These are phyloP conservation scores for Scedosporium apiospermum DNA, from an alignment of 2,329 filamentous ascomycete genomes.

Conservation along the genomic window DNA sequence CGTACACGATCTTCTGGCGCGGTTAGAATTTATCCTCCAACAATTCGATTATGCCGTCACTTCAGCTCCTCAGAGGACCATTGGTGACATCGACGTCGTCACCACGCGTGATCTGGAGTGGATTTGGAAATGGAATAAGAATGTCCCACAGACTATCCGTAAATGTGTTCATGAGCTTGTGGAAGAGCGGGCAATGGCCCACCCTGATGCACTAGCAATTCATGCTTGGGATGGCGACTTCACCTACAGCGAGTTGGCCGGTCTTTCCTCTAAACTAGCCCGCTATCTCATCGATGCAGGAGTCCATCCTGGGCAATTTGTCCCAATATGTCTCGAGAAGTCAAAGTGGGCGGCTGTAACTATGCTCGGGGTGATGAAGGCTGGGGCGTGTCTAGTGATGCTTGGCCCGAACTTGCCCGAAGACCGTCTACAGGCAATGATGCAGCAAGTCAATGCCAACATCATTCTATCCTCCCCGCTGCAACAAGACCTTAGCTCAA, in stretches of 20 bases:
- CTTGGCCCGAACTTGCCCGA: conserved; percentile 16
- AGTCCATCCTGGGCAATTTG: not conserved
- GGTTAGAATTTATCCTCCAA: too few relatives aligned
- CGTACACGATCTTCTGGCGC: too few relatives aligned
- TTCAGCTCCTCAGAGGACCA: too few relatives aligned
- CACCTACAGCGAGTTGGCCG: conserved; percentile 15
- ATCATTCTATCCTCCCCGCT: conserved; percentile 8
- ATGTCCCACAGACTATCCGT: conserved; percentile 6
- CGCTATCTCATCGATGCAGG: not conserved
- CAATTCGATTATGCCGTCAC: too few relatives aligned
- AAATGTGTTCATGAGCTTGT: not conserved
- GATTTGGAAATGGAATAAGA: not conserved
- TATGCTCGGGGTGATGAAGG: conserved; percentile 20
- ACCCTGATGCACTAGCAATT: conserved; percentile 12
- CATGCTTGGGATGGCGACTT: conserved; percentile 15
- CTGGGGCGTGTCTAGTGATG: conserved; percentile 21
- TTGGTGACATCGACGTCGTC: too few relatives aligned
- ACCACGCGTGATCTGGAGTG: not conserved
- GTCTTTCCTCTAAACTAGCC: conserved; percentile 9
- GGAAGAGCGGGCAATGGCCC: not conserved
- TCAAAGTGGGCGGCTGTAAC: conserved; percentile 16
- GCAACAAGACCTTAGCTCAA: not conserved
- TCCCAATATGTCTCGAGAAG: conserved; percentile 20
- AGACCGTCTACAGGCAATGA: conserved; percentile 2
- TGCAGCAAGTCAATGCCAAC: conserved; percentile 6